A percentile compares a stretch with the other conserved stretches of the same genome.
Conservation (phyloP, 352 stramenopile genomes). For the Sclerospora graminicola region DNA sequence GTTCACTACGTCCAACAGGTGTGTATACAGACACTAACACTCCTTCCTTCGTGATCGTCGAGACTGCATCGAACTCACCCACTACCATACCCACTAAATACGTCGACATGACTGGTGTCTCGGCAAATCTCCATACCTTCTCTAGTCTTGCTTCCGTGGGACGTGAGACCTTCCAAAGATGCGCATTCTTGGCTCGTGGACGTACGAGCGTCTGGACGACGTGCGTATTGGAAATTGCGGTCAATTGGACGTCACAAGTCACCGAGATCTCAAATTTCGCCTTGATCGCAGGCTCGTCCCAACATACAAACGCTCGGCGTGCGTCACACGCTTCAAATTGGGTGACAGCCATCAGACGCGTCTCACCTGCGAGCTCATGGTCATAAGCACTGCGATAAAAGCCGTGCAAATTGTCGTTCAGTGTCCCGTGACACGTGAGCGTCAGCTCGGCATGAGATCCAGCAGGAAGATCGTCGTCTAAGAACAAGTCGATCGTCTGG, state of each 20-base stretch:
- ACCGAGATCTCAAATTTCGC: conserved; percentile 91
- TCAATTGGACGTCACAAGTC: conserved; percentile 79
- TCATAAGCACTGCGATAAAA: conserved; percentile 94
- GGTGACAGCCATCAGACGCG: conserved; percentile 90
- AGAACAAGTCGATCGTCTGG: conserved; percentile 44
- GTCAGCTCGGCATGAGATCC: conserved; percentile 21
- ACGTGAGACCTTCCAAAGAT: conserved; percentile 33
- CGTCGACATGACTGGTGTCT: conserved; percentile 95
- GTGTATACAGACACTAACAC: conserved; percentile 94
- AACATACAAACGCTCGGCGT: conserved; percentile 95
- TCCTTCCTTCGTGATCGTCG: conserved; percentile 80
- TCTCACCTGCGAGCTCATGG: conserved; percentile 83
- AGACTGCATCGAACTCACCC: conserved; percentile 95
- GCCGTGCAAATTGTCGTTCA: conserved; percentile 92
- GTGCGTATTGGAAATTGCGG: conserved; percentile 95
- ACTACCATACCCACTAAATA: conserved; percentile 92
- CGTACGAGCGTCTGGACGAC: conserved; percentile 76
- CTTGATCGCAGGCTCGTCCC: conserved; percentile 96
- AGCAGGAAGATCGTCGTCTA: conserved; percentile 33
- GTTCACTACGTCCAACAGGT: conserved; percentile 85
- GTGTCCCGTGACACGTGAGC: conserved; percentile 49
- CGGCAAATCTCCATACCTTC: conserved; percentile 79
- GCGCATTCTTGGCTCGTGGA: conserved; percentile 39
- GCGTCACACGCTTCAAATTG: conserved; percentile 82
- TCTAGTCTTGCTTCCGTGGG: conserved; percentile 22